A percentile compares a stretch with the other conserved stretches of the same genome.
These are phyloP conservation scores for Apostasia ramifera DNA, from an alignment of 106 monocot species.

Conservation along the genomic window DNA sequence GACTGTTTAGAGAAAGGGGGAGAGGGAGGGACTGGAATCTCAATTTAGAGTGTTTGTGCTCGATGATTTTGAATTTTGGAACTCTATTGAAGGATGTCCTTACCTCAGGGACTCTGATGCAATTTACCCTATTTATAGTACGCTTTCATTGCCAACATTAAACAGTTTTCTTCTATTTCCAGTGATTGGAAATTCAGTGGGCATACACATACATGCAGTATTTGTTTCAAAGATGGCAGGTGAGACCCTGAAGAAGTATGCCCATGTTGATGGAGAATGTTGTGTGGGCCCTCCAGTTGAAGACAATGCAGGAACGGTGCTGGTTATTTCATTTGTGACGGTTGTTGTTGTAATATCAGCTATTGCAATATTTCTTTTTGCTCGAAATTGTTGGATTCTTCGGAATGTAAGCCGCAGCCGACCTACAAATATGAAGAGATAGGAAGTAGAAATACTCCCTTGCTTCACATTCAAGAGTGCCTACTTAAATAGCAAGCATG, in stretches of 20 bases:
- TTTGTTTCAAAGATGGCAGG: slow-evolving; percentile 93
- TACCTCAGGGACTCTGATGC: no score
- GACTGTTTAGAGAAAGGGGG: no score
- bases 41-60: no score
- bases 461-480: slow-evolving; percentile 50
- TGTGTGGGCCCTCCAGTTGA: slow-evolving; percentile 69
- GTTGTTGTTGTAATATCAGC: slow-evolving; percentile 73
- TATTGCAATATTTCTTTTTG: slow-evolving; percentile 62
- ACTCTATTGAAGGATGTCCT: no score
- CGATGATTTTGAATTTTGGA: no score
- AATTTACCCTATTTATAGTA: no score
- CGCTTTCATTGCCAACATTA: no score
- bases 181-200: slow-evolving; percentile 75
- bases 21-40: no score
- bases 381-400: slow-evolving; percentile 68
- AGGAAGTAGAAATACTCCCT: slow-evolving; percentile 63
- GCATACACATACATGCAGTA: slow-evolving; percentile 66
- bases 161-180: slow-evolving; percentile 3
- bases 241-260: slow-evolving; percentile 58
- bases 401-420: slow-evolving; percentile 24
- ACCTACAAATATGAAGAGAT: slow-evolving; percentile 41
- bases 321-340: slow-evolving; percentile 84
- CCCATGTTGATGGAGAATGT: slow-evolving; percentile 52
- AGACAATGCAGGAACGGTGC: slow-evolving; percentile 68
- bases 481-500: slow-evolving; percentile 30